phyloP scores from a whole-genome alignment of 306 rosid species.

The Corylus heterophylla region DNA sequence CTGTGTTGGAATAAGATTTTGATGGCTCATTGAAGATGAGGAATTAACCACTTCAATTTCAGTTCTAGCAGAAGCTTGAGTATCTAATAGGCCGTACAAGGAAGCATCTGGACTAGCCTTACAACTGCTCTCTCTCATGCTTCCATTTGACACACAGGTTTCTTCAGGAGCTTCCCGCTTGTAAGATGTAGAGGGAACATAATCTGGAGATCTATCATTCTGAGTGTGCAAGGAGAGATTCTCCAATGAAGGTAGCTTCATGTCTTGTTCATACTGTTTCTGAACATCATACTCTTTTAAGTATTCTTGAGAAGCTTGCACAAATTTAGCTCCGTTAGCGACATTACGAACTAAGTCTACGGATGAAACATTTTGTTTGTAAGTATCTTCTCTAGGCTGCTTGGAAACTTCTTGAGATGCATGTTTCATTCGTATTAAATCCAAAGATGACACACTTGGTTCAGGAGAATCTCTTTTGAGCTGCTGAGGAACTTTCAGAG shows the following conservation, averaged over 20 bases:
- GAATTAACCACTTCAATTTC: conserved; percentile 40
- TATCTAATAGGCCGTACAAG: conserved; percentile 31
- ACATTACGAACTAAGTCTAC: conserved; percentile 36
- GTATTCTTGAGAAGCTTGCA: conserved; percentile 40
- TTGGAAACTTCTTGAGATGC: conserved; percentile 38
- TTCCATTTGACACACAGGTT: conserved; percentile 31
- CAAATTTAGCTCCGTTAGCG: conserved; percentile 37
- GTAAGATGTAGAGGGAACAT: conserved; percentile 24
- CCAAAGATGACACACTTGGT: conserved; percentile 29
- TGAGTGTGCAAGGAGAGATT: conserved; percentile 35
- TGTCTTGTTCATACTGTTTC: conserved; percentile 36
- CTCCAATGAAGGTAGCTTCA: conserved; percentile 43
- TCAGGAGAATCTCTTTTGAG: conserved; percentile 15
- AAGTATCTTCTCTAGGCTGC: conserved; percentile 25
- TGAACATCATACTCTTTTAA: conserved; percentile 38
- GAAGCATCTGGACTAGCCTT: conserved; percentile 33
- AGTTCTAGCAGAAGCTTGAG: conserved; percentile 45
- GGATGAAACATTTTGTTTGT: conserved; percentile 34
- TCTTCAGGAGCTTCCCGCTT: conserved; percentile 42
- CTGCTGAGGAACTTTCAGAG: conserved; percentile 25
- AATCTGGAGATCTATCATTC: conserved; percentile 37
- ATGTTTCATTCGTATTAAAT: conserved; percentile 39
- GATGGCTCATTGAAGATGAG: conserved; percentile 40
- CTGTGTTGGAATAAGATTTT: conserved; percentile 32
- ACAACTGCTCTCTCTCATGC: conserved; percentile 30